These are phyloP conservation scores for Andrographis paniculata DNA, from an alignment of 305 asterid species.

Conservation along the genomic window DNA sequence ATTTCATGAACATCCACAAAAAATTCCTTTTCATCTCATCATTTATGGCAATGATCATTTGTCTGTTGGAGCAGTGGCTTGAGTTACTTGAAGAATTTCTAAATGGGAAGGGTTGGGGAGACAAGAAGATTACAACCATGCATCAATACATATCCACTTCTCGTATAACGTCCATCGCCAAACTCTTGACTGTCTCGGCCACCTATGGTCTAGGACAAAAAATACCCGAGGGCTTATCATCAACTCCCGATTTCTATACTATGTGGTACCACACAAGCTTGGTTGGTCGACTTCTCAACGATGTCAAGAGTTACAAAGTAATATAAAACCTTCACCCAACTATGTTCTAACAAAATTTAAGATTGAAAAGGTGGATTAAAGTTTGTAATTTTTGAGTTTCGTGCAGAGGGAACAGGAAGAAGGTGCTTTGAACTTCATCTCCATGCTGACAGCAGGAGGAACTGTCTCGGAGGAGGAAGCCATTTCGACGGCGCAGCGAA, in stretches of 20 bases:
- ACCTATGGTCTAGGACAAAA: slow-evolving; percentile 15
- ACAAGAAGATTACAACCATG: slow-evolving; percentile 3
- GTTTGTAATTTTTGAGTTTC: no score
- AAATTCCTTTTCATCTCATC: no score
- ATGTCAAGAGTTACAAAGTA: no score
- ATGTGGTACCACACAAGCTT: no score
- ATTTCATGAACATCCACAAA: no score
- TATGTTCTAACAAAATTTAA: not conserved
- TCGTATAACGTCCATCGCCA: not conserved
- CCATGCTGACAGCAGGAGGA: not conserved
- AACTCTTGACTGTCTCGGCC: slow-evolving; percentile 3
- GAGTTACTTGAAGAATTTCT: slow-evolving; percentile 12
- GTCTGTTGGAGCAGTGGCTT: slow-evolving; percentile 12
- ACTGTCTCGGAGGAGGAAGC: slow-evolving; percentile 12
- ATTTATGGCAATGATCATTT: not conserved
- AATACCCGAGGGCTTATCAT: not conserved
- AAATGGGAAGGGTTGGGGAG: slow-evolving; percentile 14
- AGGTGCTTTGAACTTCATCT: slow-evolving; percentile 10
- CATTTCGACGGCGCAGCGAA: slow-evolving; percentile 1
- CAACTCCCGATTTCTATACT: no score
- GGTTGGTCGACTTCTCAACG: no score
- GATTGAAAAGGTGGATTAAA: no score
- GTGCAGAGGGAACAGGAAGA: slow-evolving; percentile 18
- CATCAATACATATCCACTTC: slow-evolving; percentile 18
- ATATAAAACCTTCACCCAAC: slow-evolving; percentile 2